phyloP scores from a whole-genome alignment of 805 yeast genomes.

The Tetrapisispora pingtungensis region DNA sequence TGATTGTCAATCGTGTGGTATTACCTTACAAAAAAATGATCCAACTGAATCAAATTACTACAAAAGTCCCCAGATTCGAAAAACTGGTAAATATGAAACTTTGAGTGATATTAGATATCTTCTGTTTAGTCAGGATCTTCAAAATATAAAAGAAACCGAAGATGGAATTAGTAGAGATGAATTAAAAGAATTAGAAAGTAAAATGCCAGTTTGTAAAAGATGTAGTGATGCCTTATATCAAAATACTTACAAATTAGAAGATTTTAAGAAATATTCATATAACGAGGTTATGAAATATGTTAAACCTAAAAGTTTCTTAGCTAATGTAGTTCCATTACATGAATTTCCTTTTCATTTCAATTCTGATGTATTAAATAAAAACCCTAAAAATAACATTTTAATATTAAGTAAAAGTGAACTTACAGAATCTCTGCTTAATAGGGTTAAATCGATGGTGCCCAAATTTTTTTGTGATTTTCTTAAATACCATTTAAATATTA shows the following conservation, averaged over 20 bases:
- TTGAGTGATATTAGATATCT: slow-evolving; percentile 22
- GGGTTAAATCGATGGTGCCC: slow-evolving; percentile 17
- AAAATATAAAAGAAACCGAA: slow-evolving; percentile 13
- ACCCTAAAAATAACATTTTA: slow-evolving; percentile 9
- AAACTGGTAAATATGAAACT: slow-evolving; percentile 3
- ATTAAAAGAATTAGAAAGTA: slow-evolving; percentile 7
- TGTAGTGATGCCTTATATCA: slow-evolving; percentile 45
- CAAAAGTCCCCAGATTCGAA: slow-evolving; percentile 17
- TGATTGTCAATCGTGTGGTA: slow-evolving; percentile 50
- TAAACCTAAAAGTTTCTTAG: slow-evolving; percentile 27
- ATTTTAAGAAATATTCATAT: slow-evolving; percentile 22
- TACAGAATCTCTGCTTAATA: slow-evolving; percentile 14
- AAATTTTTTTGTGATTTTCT: slow-evolving; percentile 29
- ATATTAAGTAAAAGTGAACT: slow-evolving; percentile 28
- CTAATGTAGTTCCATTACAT: slow-evolving; percentile 53
- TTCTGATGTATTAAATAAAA: slow-evolving; percentile 10
- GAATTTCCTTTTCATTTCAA: slow-evolving; percentile 64
- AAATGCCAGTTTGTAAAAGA: slow-evolving; percentile 37
- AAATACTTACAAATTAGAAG: slow-evolving; percentile 32
- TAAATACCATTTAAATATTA: slow-evolving; percentile 21
- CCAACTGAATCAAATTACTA: slow-evolving; percentile 37
- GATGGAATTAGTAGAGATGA: slow-evolving; percentile 2
- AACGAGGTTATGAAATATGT: slow-evolving; percentile 25
- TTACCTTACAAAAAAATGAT: slow-evolving; percentile 36
- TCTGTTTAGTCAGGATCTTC: slow-evolving; percentile 24